Evolutionary conservation across 306 rosid genomes (phyloP), one percentile per base, ranked within the genome.

Genomic region (Hylodesmum podocarpum): DNA sequence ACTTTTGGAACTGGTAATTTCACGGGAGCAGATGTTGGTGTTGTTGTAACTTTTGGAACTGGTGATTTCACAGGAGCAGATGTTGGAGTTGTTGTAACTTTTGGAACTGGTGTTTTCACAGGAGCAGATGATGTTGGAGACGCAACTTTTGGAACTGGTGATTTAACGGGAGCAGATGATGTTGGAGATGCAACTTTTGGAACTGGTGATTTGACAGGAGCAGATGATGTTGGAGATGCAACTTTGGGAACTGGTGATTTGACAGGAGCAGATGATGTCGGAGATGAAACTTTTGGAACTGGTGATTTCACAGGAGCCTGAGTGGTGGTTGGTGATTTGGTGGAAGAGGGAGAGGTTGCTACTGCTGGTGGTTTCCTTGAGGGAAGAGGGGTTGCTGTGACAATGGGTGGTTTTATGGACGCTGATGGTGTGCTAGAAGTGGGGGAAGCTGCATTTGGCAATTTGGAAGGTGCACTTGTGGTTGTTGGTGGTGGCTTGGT

Each of bases 381-480:
- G 66, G 66, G 22, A 59, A 59, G 41, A 59, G 66, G 66, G 41
- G 66, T 14, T 29, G 41, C 6, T 31, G 40, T 71, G 6, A 51
- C 78, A 19, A 47, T 5, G 21, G 73, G 72, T n/a, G 74, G 80
- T 8, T 66, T 53, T 22, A 29, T 73, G 10, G 75, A 28, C 0
- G 40, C 27, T 34, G 41, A 28, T 13, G 47, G 81, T 55, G 69
- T 40, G 54, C 9, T 0, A 46, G 74, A 28, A 47, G 19, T 4
- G 18, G 78, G 78, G 9, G 79, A 39, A 28, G 68, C 46, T 59
- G 68, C 50, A 27, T 25, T 63, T 62, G 74, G 85, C 62, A 62
- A 75, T 69, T 61, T 75, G 14, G 81, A 37, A n/a, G 80, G 49
- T 67, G 84, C 46, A 4, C 41, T 3, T 18, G 71, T 8, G 11